These are phyloP conservation scores for Wickerhamiella dianesei DNA, from an alignment of 805 yeast genomes.

Conservation along the genomic window DNA sequence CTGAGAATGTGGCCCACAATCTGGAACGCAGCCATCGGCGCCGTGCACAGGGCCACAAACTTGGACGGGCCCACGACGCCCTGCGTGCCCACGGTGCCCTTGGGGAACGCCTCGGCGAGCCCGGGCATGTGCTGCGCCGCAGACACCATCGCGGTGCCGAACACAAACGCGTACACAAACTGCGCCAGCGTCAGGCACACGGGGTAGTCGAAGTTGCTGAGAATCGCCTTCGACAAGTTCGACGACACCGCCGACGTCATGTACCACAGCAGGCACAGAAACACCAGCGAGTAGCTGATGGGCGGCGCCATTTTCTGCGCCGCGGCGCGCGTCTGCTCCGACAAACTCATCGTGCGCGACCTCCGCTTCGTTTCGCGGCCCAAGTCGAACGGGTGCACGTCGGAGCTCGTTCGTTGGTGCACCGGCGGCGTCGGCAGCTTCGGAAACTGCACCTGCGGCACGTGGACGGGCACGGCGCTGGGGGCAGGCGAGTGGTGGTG, in stretches of 20 bases:
- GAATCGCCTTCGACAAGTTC: conserved; percentile 65
- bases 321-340: conserved; percentile 25
- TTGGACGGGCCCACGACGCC: conserved; percentile 20
- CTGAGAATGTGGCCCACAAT: conserved; percentile 82
- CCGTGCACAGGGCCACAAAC: conserved; percentile 32
- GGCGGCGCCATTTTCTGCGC: conserved; percentile 30
- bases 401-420: background rate
- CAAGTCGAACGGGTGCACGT: background rate
- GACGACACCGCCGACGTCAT: conserved; percentile 64
- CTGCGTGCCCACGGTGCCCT: conserved; percentile 21
- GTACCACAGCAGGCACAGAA: conserved; percentile 68
- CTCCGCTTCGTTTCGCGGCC: conserved; percentile 3
- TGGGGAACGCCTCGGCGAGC: conserved; percentile 26
- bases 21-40: conserved; percentile 93
- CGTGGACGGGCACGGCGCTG: background rate
- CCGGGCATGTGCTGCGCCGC: conserved; percentile 25
- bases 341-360: conserved; percentile 16
- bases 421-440: conserved; percentile 6
- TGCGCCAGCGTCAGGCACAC: conserved; percentile 83
- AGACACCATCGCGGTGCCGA: conserved; percentile 35
- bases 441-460: conserved; percentile 9
- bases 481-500: background rate
- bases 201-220: conserved; percentile 60
- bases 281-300: conserved; percentile 32
- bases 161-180: conserved; percentile 52